Percentiles rank a stretch among this genome's conserved stretches.
Conservation (phyloP, 2,329 filamentous ascomycete genomes). For the Zasmidium cellare region DNA sequence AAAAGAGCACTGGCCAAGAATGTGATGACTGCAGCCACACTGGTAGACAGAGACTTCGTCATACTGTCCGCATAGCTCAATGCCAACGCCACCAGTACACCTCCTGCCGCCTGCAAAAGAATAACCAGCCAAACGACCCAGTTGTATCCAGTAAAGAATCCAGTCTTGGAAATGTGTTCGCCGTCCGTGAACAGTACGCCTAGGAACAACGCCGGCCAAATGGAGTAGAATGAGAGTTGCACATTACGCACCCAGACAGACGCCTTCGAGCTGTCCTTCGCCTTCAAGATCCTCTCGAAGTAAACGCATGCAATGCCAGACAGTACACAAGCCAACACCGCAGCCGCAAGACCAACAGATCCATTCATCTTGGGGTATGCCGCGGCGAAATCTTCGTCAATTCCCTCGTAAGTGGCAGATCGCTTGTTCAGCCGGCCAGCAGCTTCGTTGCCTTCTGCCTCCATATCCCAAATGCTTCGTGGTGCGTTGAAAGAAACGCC, state of each 20-base stretch:
- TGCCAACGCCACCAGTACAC: constrained; percentile 78
- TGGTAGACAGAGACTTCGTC: constrained; percentile 90
- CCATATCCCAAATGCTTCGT: constrained; percentile 74
- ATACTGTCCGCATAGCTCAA: constrained; percentile 87
- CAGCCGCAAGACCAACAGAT: constrained; percentile 75
- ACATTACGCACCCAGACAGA: constrained; percentile 94
- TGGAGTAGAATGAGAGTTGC: constrained; percentile 89
- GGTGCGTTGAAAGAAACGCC: constrained; percentile 66
- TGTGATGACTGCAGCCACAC: constrained; percentile 85
- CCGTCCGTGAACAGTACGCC: constrained; percentile 88
- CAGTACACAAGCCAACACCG: constrained; percentile 73
- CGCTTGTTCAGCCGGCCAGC: constrained; percentile 60
- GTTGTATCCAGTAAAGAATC: constrained; percentile 95
- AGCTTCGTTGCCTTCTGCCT: constrained; percentile 59
- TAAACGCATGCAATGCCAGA: constrained; percentile 85
- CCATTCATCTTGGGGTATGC: constrained; percentile 67
- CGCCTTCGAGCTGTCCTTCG: constrained; percentile 57
- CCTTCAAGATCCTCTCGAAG: constrained; percentile 89
- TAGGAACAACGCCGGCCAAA: constrained; percentile 84
- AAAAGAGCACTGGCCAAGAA: constrained; percentile 82
- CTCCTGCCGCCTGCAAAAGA: constrained; percentile 77
- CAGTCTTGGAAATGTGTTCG: constrained; percentile 74
- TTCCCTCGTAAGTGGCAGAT: constrained; percentile 89
- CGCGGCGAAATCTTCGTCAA: constrained; percentile 62
- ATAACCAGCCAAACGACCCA: constrained; percentile 87